Conservation (phyloP, 345 rosid species). For the Euphorbia lathyris region DNA sequence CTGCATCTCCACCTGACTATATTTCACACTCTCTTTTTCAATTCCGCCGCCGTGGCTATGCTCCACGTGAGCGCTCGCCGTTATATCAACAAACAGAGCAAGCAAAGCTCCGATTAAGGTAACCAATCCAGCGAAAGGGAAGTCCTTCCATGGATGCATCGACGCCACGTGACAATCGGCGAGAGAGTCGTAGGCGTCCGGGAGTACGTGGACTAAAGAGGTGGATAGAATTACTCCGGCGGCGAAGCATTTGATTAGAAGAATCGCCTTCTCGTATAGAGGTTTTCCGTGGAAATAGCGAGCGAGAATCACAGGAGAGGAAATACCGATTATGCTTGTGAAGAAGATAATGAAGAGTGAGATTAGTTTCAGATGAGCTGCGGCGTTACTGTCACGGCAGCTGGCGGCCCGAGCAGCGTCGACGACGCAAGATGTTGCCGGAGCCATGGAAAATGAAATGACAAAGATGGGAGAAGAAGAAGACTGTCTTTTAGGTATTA, state of each 20-base stretch:
- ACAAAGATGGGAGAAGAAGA: not conserved
- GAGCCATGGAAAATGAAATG: conserved; percentile 29
- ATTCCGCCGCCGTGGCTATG: conserved; percentile 33
- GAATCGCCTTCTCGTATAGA: conserved; percentile 62
- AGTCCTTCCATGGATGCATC: conserved; percentile 79
- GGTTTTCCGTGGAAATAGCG: conserved; percentile 77
- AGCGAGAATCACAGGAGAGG: conserved; percentile 65
- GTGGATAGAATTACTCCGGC: conserved; percentile 97
- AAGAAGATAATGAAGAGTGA: conserved; percentile 62
- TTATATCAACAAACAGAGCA: conserved; percentile 73
- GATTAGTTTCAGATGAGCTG: conserved; percentile 63
- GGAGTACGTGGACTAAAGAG: conserved; percentile 87
- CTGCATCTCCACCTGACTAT: conserved; percentile 41
- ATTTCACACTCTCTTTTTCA: conserved; percentile 19
- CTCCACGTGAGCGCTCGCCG: conserved; percentile 81
- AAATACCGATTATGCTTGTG: conserved; percentile 69
- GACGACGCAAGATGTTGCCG: conserved; percentile 33
- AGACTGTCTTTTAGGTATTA: no score
- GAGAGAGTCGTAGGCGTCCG: conserved; percentile 75
- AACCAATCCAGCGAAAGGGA: conserved; percentile 81
- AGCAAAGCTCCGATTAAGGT: conserved; percentile 62
- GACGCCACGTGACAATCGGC: conserved; percentile 75
- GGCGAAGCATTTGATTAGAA: conserved; percentile 83
- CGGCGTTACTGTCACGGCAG: conserved; percentile 63
- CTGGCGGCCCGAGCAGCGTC: conserved; percentile 48